These are phyloP conservation scores for Colletotrichum endophyticum DNA, from an alignment of 2,329 filamentous ascomycete genomes.

Conservation along the genomic window DNA sequence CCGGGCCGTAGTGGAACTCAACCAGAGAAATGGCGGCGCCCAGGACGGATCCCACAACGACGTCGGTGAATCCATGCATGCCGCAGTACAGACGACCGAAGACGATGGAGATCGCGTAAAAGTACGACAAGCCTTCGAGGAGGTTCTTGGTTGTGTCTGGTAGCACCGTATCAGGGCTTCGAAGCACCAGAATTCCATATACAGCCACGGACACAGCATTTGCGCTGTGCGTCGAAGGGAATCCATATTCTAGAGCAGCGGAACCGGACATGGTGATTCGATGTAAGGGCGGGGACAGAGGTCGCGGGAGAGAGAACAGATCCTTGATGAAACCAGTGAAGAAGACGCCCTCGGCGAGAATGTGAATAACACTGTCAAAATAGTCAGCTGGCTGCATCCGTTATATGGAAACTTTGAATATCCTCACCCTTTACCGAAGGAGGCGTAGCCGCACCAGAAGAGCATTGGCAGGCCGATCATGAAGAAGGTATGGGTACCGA, in stretches of 20 bases:
- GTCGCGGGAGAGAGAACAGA: constrained; percentile 87
- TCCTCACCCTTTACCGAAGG: constrained; percentile 83
- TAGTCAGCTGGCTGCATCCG: background rate
- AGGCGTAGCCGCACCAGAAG: constrained; percentile 93
- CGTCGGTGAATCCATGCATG: constrained; percentile 97
- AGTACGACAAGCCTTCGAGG: constrained; percentile 75
- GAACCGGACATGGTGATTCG: constrained; percentile 98
- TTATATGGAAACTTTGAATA: background rate
- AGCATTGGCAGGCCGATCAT: constrained; percentile 94
- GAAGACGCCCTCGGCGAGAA: constrained; percentile 80
- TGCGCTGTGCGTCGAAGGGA: constrained; percentile 95
- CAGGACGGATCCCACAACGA: constrained; percentile 78
- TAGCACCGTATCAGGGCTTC: constrained; percentile 67
- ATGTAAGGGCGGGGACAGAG: constrained; percentile 87
- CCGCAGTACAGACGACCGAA: constrained; percentile 94
- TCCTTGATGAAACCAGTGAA: constrained; percentile 95
- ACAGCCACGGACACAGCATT: constrained; percentile 95
- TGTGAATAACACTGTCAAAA: constrained; percentile 66
- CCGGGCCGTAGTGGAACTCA: constrained; percentile 64
- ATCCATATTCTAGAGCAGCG: constrained; percentile 93
- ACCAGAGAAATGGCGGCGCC: constrained; percentile 69
- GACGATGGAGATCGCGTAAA: constrained; percentile 88
- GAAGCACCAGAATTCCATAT: constrained; percentile 77
- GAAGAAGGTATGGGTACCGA: constrained; percentile 98
- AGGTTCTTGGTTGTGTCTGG: constrained; percentile 61